These are phyloP conservation scores for Pythium phragmiticola DNA, from an alignment of 352 stramenopile species.

Conservation along the genomic window DNA sequence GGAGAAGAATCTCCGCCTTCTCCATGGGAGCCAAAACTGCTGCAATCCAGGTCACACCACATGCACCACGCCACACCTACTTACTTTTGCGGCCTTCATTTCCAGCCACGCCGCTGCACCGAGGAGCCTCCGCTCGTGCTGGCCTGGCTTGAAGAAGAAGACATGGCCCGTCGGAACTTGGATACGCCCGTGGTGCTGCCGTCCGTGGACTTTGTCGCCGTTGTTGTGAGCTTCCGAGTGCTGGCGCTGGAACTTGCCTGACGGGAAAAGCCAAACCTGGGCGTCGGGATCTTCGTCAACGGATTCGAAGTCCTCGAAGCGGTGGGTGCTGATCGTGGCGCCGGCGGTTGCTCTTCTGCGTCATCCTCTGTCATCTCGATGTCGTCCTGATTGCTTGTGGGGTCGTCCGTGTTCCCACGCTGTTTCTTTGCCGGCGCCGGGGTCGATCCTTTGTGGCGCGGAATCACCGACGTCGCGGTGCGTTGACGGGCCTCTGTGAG, in stretches of 20 bases:
- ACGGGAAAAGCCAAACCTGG: constrained; percentile 11
- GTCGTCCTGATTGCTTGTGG: constrained; percentile 22
- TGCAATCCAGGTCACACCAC: neutral
- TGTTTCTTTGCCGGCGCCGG: constrained; percentile 32
- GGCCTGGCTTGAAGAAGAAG: constrained; percentile 7
- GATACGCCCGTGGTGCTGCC: neutral
- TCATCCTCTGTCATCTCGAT: neutral
- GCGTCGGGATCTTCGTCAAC: constrained; percentile 18
- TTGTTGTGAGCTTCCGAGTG: constrained; percentile 10
- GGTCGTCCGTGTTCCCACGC: constrained; percentile 3
- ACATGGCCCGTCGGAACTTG: constrained; percentile 17
- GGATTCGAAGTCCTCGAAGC: neutral
- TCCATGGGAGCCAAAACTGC: neutral
- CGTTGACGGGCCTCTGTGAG: constrained; percentile 70
- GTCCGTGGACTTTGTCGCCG: constrained; percentile 17
- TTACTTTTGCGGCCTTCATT: constrained; percentile 3
- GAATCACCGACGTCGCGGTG: constrained; percentile 71
- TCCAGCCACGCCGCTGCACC: constrained; percentile 16
- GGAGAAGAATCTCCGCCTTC: neutral
- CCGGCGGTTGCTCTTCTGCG: neutral
- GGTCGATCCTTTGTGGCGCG: constrained; percentile 35
- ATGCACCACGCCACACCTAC: neutral
- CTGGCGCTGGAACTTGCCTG: constrained; percentile 12
- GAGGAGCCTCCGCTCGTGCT: constrained; percentile 17
- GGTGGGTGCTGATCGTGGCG: neutral